Evolutionary conservation across 2,329 filamentous ascomycete species (phyloP).

Genomic region (Dryadomyces quercus-mongolicae): DNA sequence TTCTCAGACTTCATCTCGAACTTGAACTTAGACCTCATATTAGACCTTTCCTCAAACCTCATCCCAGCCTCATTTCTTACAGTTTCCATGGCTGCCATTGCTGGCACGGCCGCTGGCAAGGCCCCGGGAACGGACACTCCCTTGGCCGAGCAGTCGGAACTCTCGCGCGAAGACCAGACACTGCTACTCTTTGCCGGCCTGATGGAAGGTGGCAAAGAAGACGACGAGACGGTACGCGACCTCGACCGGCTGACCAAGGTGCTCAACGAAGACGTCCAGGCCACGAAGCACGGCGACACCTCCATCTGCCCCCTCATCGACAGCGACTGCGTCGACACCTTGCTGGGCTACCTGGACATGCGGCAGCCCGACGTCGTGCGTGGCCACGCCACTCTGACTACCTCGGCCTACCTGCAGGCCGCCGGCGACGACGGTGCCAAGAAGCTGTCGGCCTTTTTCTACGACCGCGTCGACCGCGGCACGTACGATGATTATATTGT

Average conservation of each 20-base stretch:
- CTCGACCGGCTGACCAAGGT: slow-evolving; percentile 48
- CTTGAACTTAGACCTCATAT: too few relatives aligned
- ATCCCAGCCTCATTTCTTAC: too few relatives aligned
- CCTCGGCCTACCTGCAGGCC: slow-evolving; percentile 72
- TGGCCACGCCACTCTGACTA: slow-evolving; percentile 70
- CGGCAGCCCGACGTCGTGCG: slow-evolving; percentile 61
- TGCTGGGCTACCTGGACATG: slow-evolving; percentile 79
- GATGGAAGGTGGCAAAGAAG: slow-evolving; percentile 83
- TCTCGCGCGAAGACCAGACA: slow-evolving; percentile 46
- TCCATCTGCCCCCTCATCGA: slow-evolving; percentile 55
- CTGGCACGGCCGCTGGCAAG: background rate
- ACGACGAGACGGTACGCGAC: slow-evolving; percentile 53
- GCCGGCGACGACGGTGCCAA: slow-evolving; percentile 58
- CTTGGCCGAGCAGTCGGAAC: background rate
- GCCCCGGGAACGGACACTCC: background rate
- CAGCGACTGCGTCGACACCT: slow-evolving; percentile 66
- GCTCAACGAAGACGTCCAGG: slow-evolving; percentile 40
- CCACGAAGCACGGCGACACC: slow-evolving; percentile 28
- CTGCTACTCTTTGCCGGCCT: slow-evolving; percentile 73
- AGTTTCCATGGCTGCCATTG: slow-evolving; percentile 2
- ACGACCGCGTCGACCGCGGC: slow-evolving; percentile 54
- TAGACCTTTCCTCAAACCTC: too few relatives aligned
- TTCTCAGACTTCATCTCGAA: too few relatives aligned
- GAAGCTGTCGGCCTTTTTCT: slow-evolving; percentile 64
- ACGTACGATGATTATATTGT: slow-evolving; percentile 83